Conservation (phyloP, 2,329 filamentous ascomycete genomes). For the Colletotrichum sp. region DNA sequence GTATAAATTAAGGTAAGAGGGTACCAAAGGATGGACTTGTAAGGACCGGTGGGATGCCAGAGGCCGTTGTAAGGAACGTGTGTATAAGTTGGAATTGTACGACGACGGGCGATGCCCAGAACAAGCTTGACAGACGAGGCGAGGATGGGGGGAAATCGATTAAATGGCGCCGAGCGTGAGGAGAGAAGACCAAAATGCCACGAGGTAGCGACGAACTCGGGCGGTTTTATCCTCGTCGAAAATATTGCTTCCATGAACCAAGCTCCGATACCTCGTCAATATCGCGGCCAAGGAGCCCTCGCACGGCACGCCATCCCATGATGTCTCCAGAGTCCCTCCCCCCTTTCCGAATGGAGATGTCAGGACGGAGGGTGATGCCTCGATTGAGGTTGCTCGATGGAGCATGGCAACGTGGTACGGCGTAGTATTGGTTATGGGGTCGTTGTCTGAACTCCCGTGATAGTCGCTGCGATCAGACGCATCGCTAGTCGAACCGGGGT, state of each 20-base stretch:
- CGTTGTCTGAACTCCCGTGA: neutral
- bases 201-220: neutral
- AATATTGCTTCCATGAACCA: neutral
- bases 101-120: neutral
- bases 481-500: neutral
- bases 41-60: neutral
- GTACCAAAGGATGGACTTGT: neutral
- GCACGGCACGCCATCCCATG: neutral
- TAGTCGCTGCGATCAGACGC: constrained; percentile 3
- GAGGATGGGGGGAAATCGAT: neutral
- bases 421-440: neutral
- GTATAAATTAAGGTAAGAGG: neutral
- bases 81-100: neutral
- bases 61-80: neutral
- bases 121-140: neutral
- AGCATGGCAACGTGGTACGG: neutral
- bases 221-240: neutral
- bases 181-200: neutral
- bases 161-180: neutral
- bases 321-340: neutral
- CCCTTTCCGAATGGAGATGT: neutral
- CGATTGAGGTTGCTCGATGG: neutral
- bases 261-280: neutral
- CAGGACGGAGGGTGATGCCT: neutral
- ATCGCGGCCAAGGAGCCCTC: neutral